These are phyloP conservation scores for Candida argentea DNA, from an alignment of 805 yeast genomes.

Conservation along the genomic window DNA sequence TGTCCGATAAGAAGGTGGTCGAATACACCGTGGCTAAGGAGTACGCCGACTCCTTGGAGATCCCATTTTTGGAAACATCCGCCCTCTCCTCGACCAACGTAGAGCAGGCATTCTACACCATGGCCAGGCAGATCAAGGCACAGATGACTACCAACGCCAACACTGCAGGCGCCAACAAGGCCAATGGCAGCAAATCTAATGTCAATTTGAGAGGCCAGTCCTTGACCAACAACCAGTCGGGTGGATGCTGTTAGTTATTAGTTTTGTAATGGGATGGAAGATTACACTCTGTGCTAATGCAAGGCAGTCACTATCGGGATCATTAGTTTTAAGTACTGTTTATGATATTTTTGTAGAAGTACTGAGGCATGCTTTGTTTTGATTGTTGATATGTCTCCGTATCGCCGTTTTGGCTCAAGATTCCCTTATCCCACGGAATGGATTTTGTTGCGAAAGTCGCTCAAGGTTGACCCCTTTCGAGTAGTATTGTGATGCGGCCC, in stretches of 20 bases:
- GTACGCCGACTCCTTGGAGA: slow-evolving; percentile 90
- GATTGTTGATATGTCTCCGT: too few relatives aligned
- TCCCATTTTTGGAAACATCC: slow-evolving; percentile 93
- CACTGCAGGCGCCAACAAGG: slow-evolving; percentile 14
- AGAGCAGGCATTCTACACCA: slow-evolving; percentile 95
- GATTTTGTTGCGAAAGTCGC: too few relatives aligned
- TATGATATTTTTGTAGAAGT: too few relatives aligned
- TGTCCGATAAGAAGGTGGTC: slow-evolving; percentile 87
- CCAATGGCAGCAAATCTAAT: slow-evolving; percentile 42
- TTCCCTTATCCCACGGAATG: too few relatives aligned
- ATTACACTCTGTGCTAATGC: too few relatives aligned
- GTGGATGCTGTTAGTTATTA: slow-evolving; percentile 26
- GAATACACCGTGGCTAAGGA: slow-evolving; percentile 95
- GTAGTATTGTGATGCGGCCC: too few relatives aligned
- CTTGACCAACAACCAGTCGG: slow-evolving; percentile 29
- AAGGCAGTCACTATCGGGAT: too few relatives aligned
- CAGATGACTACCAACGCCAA: slow-evolving; percentile 69
- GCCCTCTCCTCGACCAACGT: slow-evolving; percentile 94
- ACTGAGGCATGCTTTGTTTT: too few relatives aligned
- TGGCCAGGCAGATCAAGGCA: slow-evolving; percentile 97
- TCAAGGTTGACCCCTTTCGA: too few relatives aligned
- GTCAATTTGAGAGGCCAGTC: slow-evolving; percentile 68
- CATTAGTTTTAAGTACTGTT: too few relatives aligned
- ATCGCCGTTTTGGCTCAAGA: too few relatives aligned
- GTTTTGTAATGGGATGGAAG: neutral